Evolutionary conservation across 2,329 filamentous ascomycete genomes (phyloP), one percentile per base, ranked within the genome.

Genomic region (Ophiostoma populinum): DNA sequence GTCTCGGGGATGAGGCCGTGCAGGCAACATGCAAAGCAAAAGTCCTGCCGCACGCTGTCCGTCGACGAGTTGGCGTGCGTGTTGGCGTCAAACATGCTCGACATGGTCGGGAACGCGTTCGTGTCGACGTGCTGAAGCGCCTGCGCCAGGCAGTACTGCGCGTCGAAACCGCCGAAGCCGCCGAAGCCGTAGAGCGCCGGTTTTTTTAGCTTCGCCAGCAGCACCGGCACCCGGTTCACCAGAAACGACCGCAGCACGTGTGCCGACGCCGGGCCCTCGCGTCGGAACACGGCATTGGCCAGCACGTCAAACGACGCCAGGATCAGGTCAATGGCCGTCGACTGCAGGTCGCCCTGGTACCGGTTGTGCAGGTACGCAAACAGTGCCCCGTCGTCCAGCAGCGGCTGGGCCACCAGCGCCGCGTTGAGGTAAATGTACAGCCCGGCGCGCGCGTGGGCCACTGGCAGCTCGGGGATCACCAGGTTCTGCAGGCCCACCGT

Each of bases 241-340:
- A 98, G 63, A 50, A 90, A 98, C 1, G 86, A 92, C 24, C 83
- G 77, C 34, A 93, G 65, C 13, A 87, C 57, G 39, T 85, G 76
- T 37, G 81, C 80, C 6, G 64, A 60, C 37, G 62, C 63, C 27
- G 57, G 57, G 1, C 61, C 61, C 42, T 72, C 66, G 28, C 63
- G 66, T 6, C 65, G 71, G 45, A 90, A 81, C 42, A 87, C 80
- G 5, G 80, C 79, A 48, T 92, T 92, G 24, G 85, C 80, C 12
- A 98, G 62, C 5, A 92, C 68, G 47, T 95, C 86, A 48, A 98
- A 95, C 0, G 85, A 76, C 2, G 85, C 82, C 8, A 87, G 68
- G 27, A 95, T 79, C 2, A 95, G 63, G 47, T 94, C 85, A 36
- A 83, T 72, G 0, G 80, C 73, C 29, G 83, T 74, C 10, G 70